These are phyloP conservation scores for Apiospora pterosperma DNA, from an alignment of 2,329 filamentous ascomycete species.

Conservation along the genomic window DNA sequence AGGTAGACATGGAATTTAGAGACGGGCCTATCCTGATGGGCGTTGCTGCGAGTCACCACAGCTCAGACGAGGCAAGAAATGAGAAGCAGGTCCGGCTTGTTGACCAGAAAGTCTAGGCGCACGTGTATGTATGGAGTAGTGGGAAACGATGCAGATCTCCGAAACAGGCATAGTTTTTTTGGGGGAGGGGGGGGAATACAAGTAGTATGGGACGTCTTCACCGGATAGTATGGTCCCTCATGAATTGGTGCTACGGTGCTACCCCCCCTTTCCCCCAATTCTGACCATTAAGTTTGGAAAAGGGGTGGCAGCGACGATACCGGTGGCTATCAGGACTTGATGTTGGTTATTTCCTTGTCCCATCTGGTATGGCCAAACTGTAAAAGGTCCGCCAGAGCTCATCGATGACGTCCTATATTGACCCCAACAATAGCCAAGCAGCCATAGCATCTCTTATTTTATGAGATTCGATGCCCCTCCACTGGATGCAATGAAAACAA, in stretches of 20 bases:
- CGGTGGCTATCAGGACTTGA: background rate
- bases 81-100: conserved; percentile 3
- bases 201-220: no score
- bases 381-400: background rate
- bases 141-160: no score
- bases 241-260: background rate
- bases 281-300: no score
- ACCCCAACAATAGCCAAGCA: background rate
- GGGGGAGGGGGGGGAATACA: background rate
- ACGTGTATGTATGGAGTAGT: background rate
- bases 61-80: background rate
- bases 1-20: conserved; percentile 7
- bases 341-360: background rate
- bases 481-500: background rate
- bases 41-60: background rate
- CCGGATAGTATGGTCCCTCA: background rate
- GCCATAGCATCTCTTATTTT: background rate
- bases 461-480: background rate
- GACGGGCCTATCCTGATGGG: conserved; percentile 2
- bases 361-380: background rate
- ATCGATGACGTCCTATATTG: background rate
- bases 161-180: background rate
- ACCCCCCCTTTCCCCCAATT: no score
- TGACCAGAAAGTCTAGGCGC: background rate
- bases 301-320: background rate